Conservation (phyloP, 2,329 filamentous ascomycete genomes). For the Aspergillus luchuensis region DNA sequence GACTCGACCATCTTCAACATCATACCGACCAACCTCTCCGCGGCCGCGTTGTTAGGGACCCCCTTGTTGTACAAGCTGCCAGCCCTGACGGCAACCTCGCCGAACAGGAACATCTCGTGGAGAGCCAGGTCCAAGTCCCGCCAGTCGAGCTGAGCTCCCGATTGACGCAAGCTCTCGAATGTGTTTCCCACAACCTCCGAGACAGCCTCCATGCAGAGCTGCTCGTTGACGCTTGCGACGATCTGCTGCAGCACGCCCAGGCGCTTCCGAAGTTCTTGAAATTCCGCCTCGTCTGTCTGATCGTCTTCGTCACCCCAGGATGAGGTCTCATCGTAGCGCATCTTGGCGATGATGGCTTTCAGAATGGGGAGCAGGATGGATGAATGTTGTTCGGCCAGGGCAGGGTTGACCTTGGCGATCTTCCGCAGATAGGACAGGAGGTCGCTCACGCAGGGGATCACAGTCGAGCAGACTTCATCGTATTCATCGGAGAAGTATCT, state of each 20-base stretch:
- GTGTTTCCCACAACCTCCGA: constrained; percentile 86
- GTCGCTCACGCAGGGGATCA: constrained; percentile 91
- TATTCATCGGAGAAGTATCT: constrained; percentile 98
- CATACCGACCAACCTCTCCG: constrained; percentile 83
- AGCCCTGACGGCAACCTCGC: constrained; percentile 86
- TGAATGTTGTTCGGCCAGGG: constrained; percentile 73
- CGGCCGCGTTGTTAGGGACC: constrained; percentile 74
- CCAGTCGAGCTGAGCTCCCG: constrained; percentile 81
- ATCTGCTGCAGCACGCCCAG: constrained; percentile 90
- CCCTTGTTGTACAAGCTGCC: constrained; percentile 85
- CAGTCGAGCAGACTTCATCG: constrained; percentile 94
- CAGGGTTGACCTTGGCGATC: constrained; percentile 62
- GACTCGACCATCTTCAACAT: constrained; percentile 95
- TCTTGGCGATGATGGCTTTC: constrained; percentile 90
- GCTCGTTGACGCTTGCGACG: constrained; percentile 84
- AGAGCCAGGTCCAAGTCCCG: constrained; percentile 90
- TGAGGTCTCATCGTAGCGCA: constrained; percentile 95
- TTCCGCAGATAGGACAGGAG: constrained; percentile 88
- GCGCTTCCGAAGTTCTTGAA: constrained; percentile 88
- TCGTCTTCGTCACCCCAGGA: constrained; percentile 93
- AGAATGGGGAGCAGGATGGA: constrained; percentile 83
- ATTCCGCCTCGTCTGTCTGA: constrained; percentile 95
- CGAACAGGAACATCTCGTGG: constrained; percentile 94
- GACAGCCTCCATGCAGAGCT: constrained; percentile 82
- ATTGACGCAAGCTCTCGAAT: constrained; percentile 76